phyloP scores from a whole-genome alignment of 2,329 filamentous ascomycete genomes.

The Aspergillus puulaauensis region DNA sequence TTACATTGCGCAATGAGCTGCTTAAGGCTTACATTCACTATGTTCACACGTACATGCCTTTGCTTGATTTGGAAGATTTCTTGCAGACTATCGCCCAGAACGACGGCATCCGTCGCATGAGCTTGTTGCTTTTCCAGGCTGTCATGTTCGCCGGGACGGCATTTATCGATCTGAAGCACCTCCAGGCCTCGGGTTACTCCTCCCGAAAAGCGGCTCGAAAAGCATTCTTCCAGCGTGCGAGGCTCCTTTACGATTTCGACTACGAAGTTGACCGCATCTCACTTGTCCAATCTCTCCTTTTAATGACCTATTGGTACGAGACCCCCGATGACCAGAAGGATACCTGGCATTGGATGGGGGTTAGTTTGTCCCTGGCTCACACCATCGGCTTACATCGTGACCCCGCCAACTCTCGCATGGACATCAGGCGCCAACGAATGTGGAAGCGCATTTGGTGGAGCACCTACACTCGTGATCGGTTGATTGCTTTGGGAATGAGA shows the following conservation, averaged over 20 bases:
- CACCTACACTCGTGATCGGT: conserved; percentile 89
- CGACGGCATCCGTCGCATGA: conserved; percentile 72
- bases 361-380: conserved; percentile 87
- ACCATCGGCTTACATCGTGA: conserved; percentile 92
- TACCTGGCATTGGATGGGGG: conserved; percentile 98
- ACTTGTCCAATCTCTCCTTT: conserved; percentile 80
- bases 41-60: conserved; percentile 91
- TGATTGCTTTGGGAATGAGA: conserved; percentile 91
- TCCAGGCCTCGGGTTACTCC: conserved; percentile 74
- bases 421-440: conserved; percentile 69
- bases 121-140: conserved; percentile 85
- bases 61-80: conserved; percentile 68
- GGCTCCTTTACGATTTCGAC: conserved; percentile 92
- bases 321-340: conserved; percentile 96
- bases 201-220: conserved; percentile 80
- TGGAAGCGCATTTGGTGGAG: conserved; percentile 99
- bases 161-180: conserved; percentile 76
- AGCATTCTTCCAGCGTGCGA: conserved; percentile 83
- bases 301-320: conserved; percentile 98
- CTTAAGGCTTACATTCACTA: conserved; percentile 82
- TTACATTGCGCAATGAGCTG: conserved; percentile 73
- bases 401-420: conserved; percentile 74
- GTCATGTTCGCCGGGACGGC: conserved; percentile 93
- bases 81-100: conserved; percentile 57
- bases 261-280: conserved; percentile 88